A percentile compares a stretch with the other conserved stretches of the same genome.
Conservation (phyloP, 2,329 filamentous ascomycete genomes). For the Colletotrichum melonis region DNA sequence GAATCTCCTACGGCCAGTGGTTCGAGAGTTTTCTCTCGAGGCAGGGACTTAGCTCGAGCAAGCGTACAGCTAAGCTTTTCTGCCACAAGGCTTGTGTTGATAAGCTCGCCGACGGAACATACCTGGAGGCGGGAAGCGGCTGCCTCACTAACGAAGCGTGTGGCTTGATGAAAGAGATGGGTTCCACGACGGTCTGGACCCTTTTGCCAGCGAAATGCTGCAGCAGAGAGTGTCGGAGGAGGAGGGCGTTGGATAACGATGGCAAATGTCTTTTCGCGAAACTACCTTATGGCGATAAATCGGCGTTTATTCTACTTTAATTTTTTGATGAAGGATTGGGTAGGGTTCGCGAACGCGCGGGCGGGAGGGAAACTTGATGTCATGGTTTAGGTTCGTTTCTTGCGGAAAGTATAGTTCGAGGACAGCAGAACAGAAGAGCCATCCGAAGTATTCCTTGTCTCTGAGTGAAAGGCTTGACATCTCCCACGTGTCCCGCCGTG, state of each 20-base stretch:
- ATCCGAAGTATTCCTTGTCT: neutral
- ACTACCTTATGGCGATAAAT: slow-evolving; percentile 1
- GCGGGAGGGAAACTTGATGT: neutral
- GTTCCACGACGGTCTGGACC: slow-evolving; percentile 31
- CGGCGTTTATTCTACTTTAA: neutral
- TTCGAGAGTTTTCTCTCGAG: neutral
- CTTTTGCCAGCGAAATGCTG: neutral
- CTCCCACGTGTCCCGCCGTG: neutral
- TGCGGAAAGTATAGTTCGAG: neutral
- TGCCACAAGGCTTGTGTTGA: neutral
- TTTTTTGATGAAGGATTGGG: neutral
- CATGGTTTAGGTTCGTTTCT: neutral
- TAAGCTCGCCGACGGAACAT: slow-evolving; percentile 1
- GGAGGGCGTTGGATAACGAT: slow-evolving; percentile 17
- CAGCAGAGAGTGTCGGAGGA: neutral
- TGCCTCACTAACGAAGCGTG: slow-evolving; percentile 21
- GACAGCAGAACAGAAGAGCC: neutral
- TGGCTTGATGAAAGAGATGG: slow-evolving; percentile 18
- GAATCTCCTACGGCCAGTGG: neutral
- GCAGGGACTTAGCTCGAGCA: neutral
- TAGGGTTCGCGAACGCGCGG: neutral
- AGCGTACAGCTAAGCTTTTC: slow-evolving; percentile 3
- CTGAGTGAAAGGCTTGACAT: neutral
- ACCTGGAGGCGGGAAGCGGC: neutral
- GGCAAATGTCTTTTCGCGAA: slow-evolving; percentile 2